Evolutionary conservation across 192 early-diverging fungal species (phyloP), one percentile per base, ranked within the genome.

Genomic region (Linnemannia schmuckeri): DNA sequence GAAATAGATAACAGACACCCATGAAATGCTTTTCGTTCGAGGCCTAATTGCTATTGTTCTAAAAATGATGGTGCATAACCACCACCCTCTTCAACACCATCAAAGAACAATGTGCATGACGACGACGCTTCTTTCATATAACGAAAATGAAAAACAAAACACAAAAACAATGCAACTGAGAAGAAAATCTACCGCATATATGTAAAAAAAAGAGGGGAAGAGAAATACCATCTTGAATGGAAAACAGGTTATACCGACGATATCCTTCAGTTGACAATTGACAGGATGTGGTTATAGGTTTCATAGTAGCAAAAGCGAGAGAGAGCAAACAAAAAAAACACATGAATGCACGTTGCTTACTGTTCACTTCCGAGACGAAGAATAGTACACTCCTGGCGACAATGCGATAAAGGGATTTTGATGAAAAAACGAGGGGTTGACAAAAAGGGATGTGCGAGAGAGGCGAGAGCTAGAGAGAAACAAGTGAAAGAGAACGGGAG

Each of bases 281-380:
- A 27, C 10, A 33, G 30, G 61, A 63, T 63, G 61, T 63, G 61
- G 61, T 63, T 63, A 63, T 63, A 27, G 9, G 61, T 63, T 63
- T 63, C 61, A 63, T 63, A 15, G 2, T 18, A 18, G 47, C 47
- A 27, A 9, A 30, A n/a, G 24, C 3, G 55, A 33, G 61, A 57
- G 54, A n/a, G n/a, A n/a, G n/a, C n/a, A n/a, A n/a, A n/a, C 54
- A 57, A n/a, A 57, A 15, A 57, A 57, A 20, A 52, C 44, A 55
- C 52, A 55, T n/a, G 30, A 66, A 33, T 66, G 61, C 61, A 66
- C 61, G 61, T 66, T 66, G 61, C 61, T 66, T 66, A 66, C 61
- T 33, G 44, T 66, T 35, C 30, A 6, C 30, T 35, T 66, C 33
- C 61, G 49, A 66, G 27, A 66, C 61, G 12, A 10, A 30, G 12